These are phyloP conservation scores for Pseudogymnoascus sp. DNA, from an alignment of 2,329 filamentous ascomycete genomes.

Conservation along the genomic window DNA sequence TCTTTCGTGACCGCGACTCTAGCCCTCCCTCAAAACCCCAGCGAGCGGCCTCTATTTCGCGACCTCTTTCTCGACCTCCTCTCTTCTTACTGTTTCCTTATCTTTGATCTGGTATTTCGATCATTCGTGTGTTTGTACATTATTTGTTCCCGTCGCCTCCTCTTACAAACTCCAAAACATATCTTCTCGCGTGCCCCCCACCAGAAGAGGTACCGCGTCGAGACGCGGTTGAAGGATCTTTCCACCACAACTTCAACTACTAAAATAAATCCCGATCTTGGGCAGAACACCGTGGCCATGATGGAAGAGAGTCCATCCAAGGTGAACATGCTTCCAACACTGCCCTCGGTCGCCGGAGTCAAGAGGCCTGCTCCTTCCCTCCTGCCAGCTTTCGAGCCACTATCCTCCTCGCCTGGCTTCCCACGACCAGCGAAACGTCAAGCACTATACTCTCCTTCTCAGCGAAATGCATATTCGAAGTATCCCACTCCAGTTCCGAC, in stretches of 20 bases:
- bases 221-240: conserved; percentile 7
- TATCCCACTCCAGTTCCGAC: conserved; percentile 94
- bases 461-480: conserved; percentile 38
- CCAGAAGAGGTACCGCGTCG: not conserved
- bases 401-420: conserved; percentile 69
- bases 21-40: conserved; percentile 8
- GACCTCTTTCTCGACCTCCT: not conserved
- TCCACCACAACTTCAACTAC: conserved; percentile 8
- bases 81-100: not conserved
- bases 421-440: conserved; percentile 65
- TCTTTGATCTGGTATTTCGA: conserved; percentile 1
- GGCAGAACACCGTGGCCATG: conserved; percentile 22
- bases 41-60: not conserved
- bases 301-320: conserved; percentile 32
- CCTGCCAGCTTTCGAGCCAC: conserved; percentile 70
- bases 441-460: conserved; percentile 39
- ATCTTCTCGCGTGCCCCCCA: conserved; percentile 5
- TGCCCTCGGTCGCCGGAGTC: conserved; percentile 35
- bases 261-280: not conserved
- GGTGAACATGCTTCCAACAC: conserved; percentile 23
- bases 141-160: not conserved
- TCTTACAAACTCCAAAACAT: conserved; percentile 3
- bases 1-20: conserved; percentile 11
- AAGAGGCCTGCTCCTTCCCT: conserved; percentile 61
- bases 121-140: not conserved